Evolutionary conservation across 1,284 basidiomycete species (phyloP).

Genomic region (Hypsizygus ulmarius): DNA sequence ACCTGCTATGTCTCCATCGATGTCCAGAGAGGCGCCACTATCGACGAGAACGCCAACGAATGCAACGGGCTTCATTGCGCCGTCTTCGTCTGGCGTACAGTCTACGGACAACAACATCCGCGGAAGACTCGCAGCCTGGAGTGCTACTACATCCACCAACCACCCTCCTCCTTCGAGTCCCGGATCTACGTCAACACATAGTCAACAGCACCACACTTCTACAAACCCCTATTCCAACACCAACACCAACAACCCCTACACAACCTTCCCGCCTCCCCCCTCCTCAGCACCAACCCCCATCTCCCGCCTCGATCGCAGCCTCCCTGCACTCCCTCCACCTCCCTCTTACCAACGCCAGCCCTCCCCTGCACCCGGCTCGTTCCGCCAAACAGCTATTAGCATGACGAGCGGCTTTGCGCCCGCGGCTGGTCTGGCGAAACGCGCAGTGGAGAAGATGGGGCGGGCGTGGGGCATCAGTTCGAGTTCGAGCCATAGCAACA

Average conservation of each 20-base stretch:
- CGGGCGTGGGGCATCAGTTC: constrained; percentile 56
- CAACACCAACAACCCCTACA: constrained; percentile 19
- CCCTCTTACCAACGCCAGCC: constrained; percentile 9
- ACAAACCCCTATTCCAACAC: constrained; percentile 6
- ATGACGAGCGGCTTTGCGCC: constrained; percentile 64
- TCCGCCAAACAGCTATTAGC: constrained; percentile 67
- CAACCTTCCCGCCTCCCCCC: constrained; percentile 23
- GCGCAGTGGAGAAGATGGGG: constrained; percentile 73
- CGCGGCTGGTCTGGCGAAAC: constrained; percentile 69
- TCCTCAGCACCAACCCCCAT: constrained; percentile 12
- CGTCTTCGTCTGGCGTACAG: constrained; percentile 34
- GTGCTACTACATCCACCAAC: constrained; percentile 28
- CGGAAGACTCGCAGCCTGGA: constrained; percentile 51
- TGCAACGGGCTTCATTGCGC: constrained; percentile 43
- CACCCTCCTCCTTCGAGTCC: constrained; percentile 12
- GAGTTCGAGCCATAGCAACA: constrained; percentile 30
- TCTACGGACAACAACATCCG: constrained; percentile 43
- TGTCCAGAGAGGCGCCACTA: constrained; percentile 32
- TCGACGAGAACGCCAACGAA: constrained; percentile 37
- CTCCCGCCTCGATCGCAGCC: constrained; percentile 22
- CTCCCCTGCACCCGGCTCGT: constrained; percentile 19
- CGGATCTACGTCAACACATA: neutral
- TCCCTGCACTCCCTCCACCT: constrained; percentile 24
- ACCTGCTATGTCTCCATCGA: constrained; percentile 23
- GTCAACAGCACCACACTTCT: neutral